phyloP scores from a whole-genome alignment of 2,329 filamentous ascomycete genomes.

The Myriosclerotinia duriaeana region DNA sequence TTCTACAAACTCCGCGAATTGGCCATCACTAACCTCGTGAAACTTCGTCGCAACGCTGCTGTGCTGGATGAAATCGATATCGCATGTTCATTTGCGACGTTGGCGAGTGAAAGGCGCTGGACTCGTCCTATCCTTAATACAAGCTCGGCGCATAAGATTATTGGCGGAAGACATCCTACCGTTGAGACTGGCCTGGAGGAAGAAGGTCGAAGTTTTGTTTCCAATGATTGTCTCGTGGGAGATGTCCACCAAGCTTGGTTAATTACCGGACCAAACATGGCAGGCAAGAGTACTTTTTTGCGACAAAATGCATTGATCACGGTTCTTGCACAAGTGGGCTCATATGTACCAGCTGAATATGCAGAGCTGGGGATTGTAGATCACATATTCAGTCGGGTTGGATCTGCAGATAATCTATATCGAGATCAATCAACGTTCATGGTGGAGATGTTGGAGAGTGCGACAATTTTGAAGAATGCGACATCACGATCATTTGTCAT shows the following conservation, averaged over 20 bases:
- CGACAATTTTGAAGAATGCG: slow-evolving; percentile 80
- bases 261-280: slow-evolving; percentile 94
- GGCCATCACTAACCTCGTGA: slow-evolving; percentile 80
- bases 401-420: slow-evolving; percentile 93
- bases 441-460: slow-evolving; percentile 98
- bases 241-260: slow-evolving; percentile 63
- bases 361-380: slow-evolving; percentile 91
- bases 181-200: slow-evolving; percentile 80
- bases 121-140: slow-evolving; percentile 71
- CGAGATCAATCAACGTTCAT: slow-evolving; percentile 96
- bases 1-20: slow-evolving; percentile 71
- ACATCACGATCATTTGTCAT: slow-evolving; percentile 87
- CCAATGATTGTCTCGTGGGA: slow-evolving; percentile 84
- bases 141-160: slow-evolving; percentile 67
- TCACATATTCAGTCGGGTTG: slow-evolving; percentile 89
- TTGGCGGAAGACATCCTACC: slow-evolving; percentile 87
- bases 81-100: slow-evolving; percentile 75
- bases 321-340: slow-evolving; percentile 88
- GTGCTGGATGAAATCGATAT: slow-evolving; percentile 94
- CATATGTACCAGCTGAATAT: slow-evolving; percentile 85
- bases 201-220: slow-evolving; percentile 77
- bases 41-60: slow-evolving; percentile 82
- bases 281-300: slow-evolving; percentile 92
- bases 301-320: slow-evolving; percentile 94
- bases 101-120: slow-evolving; percentile 73